Base-by-base conservation (phyloP, 495 filamentous ascomycete genomes). In the Pseudotulostoma volvatum region DNA sequence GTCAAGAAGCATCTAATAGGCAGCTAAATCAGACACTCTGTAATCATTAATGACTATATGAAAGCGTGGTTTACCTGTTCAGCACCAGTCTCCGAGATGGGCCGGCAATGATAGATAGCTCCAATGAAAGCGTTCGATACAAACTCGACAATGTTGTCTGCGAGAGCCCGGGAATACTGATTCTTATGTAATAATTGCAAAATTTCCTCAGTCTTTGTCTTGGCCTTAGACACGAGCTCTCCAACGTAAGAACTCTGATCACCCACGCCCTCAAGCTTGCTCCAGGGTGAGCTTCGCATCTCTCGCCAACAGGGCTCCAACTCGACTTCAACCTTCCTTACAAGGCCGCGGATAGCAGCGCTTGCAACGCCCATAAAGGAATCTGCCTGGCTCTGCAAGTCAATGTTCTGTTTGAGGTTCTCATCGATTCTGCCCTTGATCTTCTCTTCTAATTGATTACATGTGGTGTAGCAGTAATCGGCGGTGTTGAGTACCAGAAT, bases 241-340 rank as follows among this genome's bases (percentile, higher is more conserved):
- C 70, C 70, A 20, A 95, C 84, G 47, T 94, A 96, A 0, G 81
- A 78, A 59, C 85, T 94, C 48, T 95, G 88, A 51, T 96, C 90
- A 39, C 82, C 84, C n/a, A 94, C 92, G 41, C 67, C 77, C 46
- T 96, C 92, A 62, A 97, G 79, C 44, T 81, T 83, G 51, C 77
- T 79, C 90, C 90, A 97, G n/a, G 85, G 79, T 0, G 77, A 90
- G 51, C 93, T 93, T 41, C 82, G 80, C 90, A 97, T 96, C 64
- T 96, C 92, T 38, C 88, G 75, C 88, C 87, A 96, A 9, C 75
- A 76, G 2, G 81, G 73, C 43, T 95, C 90, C 45, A 83, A 76
- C 17, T 79, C 77, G 4, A 79, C 41, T 47, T 95, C 85, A 7
- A 93, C 80, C 47, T 76, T 79, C 39, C 80, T 73, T 1, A 95